Evolutionary conservation across 192 early-diverging fungal species (phyloP).

Genomic region (Funneliformis geosporum): DNA sequence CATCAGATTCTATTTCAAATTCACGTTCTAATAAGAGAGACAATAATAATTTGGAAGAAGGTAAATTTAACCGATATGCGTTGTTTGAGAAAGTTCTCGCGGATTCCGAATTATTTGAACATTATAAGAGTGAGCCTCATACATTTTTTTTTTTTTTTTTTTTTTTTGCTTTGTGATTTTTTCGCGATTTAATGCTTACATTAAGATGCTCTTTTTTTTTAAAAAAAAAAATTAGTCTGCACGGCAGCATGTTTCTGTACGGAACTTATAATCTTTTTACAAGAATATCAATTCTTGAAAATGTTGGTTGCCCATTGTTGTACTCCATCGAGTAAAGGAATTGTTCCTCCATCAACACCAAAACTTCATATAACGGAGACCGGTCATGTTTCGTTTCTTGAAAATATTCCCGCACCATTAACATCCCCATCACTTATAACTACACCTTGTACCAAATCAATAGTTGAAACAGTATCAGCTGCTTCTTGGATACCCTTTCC

Average conservation of each 20-base stretch:
- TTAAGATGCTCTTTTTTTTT: not conserved
- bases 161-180: not conserved
- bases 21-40: not conserved
- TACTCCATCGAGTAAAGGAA: not conserved
- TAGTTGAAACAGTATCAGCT: slow-evolving; percentile 14
- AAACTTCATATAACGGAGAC: not conserved
- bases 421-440: not conserved
- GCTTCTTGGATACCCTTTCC: slow-evolving; percentile 27
- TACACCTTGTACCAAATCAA: slow-evolving; percentile 27
- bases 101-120: slow-evolving; percentile 18
- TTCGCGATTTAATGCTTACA: not conserved
- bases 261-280: slow-evolving; percentile 36
- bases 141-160: not conserved
- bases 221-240: no score
- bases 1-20: no score
- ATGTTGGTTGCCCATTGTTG: slow-evolving; percentile 5
- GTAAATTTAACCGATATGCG: not conserved
- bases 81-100: slow-evolving; percentile 11
- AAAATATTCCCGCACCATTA: not conserved
- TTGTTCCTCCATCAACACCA: not conserved
- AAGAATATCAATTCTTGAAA: slow-evolving; percentile 41
- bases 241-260: slow-evolving; percentile 39
- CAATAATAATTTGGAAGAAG: not conserved
- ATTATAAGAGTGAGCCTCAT: slow-evolving; percentile 20
- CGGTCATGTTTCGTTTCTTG: not conserved